phyloP scores from a whole-genome alignment of 257 asterid species.

The Primulina eburnea region DNA sequence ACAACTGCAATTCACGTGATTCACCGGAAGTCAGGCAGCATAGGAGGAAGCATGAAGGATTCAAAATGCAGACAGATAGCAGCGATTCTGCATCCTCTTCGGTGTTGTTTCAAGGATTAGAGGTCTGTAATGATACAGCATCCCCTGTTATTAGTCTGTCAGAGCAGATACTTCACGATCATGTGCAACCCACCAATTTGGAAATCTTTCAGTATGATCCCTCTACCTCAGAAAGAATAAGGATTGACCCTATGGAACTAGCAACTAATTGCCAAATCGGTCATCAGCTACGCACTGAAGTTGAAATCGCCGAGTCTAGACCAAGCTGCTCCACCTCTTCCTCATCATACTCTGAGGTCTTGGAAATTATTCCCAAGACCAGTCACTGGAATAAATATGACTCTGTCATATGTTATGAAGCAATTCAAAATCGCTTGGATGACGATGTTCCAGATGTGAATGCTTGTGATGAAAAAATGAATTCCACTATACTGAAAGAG shows the following conservation, averaged over 20 bases:
- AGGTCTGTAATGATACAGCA: constrained; percentile 56
- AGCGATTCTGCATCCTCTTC: constrained; percentile 78
- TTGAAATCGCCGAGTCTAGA: constrained; percentile 42
- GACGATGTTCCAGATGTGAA: constrained; percentile 37
- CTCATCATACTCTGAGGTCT: constrained; percentile 48
- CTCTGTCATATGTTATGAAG: constrained; percentile 30
- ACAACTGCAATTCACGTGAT: constrained; percentile 25
- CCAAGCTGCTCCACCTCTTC: constrained; percentile 56
- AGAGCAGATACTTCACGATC: constrained; percentile 36
- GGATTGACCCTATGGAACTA: constrained; percentile 27
- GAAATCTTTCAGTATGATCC: constrained; percentile 38
- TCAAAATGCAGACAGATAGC: constrained; percentile 53
- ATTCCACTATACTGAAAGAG: constrained; percentile 27
- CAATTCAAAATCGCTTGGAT: constrained; percentile 30
- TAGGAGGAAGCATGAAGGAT: constrained; percentile 34
- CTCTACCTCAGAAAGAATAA: constrained; percentile 33
- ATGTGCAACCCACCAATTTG: constrained; percentile 35
- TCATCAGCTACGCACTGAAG: constrained; percentile 42
- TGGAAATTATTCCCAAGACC: constrained; percentile 31
- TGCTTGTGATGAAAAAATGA: constrained; percentile 35
- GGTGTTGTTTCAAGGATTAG: constrained; percentile 71
- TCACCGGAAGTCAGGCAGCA: constrained; percentile 41
- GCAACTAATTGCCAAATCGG: constrained; percentile 23
- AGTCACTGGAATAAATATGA: constrained; percentile 32
- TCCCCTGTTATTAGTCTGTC: constrained; percentile 39